Evolutionary conservation across 768 basidiomycete genomes (phyloP).

Genomic region (Agrocybe pediades): DNA sequence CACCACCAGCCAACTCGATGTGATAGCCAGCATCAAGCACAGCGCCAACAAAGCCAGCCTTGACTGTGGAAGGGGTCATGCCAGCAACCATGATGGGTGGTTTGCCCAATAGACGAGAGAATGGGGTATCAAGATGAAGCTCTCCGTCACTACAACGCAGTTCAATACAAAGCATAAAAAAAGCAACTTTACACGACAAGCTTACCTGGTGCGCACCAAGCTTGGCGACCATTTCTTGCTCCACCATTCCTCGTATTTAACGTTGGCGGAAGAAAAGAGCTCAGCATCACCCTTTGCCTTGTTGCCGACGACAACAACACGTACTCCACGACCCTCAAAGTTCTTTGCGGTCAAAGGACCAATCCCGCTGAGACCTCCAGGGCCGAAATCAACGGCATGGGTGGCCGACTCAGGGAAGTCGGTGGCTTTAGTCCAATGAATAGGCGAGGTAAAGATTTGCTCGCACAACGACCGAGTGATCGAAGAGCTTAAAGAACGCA

Average conservation of each 20-base stretch:
- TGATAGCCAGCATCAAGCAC: conserved; percentile 94
- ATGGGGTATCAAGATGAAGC: conserved; percentile 92
- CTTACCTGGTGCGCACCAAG: conserved; percentile 87
- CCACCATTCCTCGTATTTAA: conserved; percentile 90
- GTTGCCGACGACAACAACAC: conserved; percentile 89
- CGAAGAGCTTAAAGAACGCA: conserved; percentile 68
- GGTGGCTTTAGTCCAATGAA: conserved; percentile 92
- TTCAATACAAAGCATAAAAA: conserved; percentile 1
- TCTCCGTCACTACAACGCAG: conserved; percentile 72
- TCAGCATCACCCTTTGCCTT: conserved; percentile 88
- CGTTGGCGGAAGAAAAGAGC: conserved; percentile 64
- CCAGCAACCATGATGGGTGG: conserved; percentile 99
- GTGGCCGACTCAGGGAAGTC: conserved; percentile 89
- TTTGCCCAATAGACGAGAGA: conserved; percentile 95
- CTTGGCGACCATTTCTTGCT: conserved; percentile 83
- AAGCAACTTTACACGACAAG: conserved; percentile 10
- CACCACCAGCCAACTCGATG: conserved; percentile 96
- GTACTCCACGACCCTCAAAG: conserved; percentile 90
- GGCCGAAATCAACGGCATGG: conserved; percentile 95
- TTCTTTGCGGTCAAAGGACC: conserved; percentile 89
- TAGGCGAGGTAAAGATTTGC: conserved; percentile 89
- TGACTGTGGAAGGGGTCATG: conserved; percentile 98
- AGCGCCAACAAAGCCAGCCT: conserved; percentile 92
- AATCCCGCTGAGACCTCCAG: conserved; percentile 92
- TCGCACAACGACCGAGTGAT: conserved; percentile 89